Evolutionary conservation across 2,329 filamentous ascomycete species (phyloP), one percentile per base, ranked within the genome.

Genomic region (Nannizziopsis barbatae): DNA sequence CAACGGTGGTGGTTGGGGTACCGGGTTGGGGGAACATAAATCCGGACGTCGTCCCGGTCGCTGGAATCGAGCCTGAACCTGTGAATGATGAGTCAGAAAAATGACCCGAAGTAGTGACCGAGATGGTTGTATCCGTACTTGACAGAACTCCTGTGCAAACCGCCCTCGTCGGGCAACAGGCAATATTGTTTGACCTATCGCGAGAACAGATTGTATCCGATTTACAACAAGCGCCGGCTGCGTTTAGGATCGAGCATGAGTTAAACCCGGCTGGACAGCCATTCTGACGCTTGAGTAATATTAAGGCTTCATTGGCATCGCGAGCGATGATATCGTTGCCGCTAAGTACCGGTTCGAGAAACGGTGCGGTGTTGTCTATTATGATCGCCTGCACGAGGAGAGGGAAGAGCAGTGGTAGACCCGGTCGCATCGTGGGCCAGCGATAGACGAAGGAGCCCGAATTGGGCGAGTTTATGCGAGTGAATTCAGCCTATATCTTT

Each of bases 131-230:
- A 12, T 18, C 53, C 50, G n/a, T 56, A 30, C 56, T 62, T 0
- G 67, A 62, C 8, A 80, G 68, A 7, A 67, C 71, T 1, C 79
- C 79, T 0, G 77, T 80, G 57, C 79, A 82, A 22, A 66, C 71
- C 11, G 74, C 73, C 44, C 74, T 72, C 20, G 64, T 68, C 0
- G 77, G 77, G 63, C 79, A 82, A 67, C 79, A 82, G 18, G 77
- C 79, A 47, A 81, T 73, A 52, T 79, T 69, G 47, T 76, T 71
- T 33, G 71, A 74, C 36, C 64, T 62, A 61, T 82, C 79, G 44
- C 71, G 69, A 37, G 73, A 71, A 65, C 79, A 82, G 49, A 71
- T 67, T 17, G 75, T 71, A 42, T 67, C 69, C 36, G 65, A 62
- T 31, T 65, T 65, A 62, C 79, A 82, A 68, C 79, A 82, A 47